Base-by-base conservation (phyloP, 768 basidiomycete genomes). In the Hemileccinum rubropunctum region DNA sequence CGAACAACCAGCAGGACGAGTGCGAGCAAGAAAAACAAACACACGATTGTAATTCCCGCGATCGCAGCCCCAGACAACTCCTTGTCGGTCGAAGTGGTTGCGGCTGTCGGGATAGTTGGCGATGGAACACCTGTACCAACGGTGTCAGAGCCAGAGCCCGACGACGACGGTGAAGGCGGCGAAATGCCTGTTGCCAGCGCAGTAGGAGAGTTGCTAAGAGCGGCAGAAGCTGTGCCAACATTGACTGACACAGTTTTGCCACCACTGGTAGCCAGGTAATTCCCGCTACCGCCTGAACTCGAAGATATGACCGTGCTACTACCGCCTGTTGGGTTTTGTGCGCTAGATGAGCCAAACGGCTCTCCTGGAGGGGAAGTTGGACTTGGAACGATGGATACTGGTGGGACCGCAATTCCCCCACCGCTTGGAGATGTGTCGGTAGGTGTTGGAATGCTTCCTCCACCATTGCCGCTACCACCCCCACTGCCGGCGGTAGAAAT, bases 61-160 rank as follows among this genome's bases (percentile, higher is more conserved):
- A 83, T 75, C 20, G 71, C 75, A 23, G 74, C 80, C 0, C 54
- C 59, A 4, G 81, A 75, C 3, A 79, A 36, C 11, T 66, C 67
- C 17, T 62, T 59, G 41, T 61, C 63, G 32, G 49, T 45, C n/a
- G 51, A 53, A 28, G 52, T 35, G 13, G 48, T 45, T 6, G 55
- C 42, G 13, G 39, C 39, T 23, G 54, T 36, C 11, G 43, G 34
- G 18, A 14, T 18, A 14, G 58, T 61, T 21, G 62, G 37, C 6
- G 40, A 42, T 33, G 68, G 17, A 35, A 50, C 41, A 8, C 53
- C 53, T 18, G 54, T 47, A 27, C 50, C 51, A 38, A 50, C 45
- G 48, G 57, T 48, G 20, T 21, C 21, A 23, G 50, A 42, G 28
- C 61, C 55, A 36, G 58, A 49, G 15, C 7, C 37, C 23, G 20